phyloP scores from a whole-genome alignment of 2,329 filamentous ascomycete species.

The Fusarium chaquense region DNA sequence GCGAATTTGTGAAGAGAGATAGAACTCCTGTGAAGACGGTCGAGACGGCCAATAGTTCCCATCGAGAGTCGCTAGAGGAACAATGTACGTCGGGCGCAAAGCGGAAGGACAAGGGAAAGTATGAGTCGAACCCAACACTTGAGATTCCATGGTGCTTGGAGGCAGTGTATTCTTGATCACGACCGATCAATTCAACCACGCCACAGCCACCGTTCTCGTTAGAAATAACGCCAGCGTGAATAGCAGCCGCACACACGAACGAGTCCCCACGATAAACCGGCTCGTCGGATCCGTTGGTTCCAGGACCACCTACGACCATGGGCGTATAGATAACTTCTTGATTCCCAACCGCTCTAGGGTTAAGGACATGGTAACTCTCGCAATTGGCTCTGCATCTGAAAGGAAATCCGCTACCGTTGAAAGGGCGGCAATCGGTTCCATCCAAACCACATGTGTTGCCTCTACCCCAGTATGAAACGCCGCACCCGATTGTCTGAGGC shows the following conservation, averaged over 20 bases:
- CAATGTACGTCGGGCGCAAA: constrained; percentile 76
- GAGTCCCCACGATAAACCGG: constrained; percentile 88
- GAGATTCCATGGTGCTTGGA: constrained; percentile 78
- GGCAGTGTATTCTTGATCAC: constrained; percentile 71
- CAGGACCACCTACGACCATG: constrained; percentile 76
- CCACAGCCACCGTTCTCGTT: constrained; percentile 83
- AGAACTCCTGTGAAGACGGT: constrained; percentile 81
- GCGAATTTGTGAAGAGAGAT: constrained; percentile 83
- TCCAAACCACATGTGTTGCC: constrained; percentile 81
- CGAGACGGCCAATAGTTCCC: constrained; percentile 85
- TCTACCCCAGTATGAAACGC: constrained; percentile 75
- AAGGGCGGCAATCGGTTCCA: constrained; percentile 80
- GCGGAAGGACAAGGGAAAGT: constrained; percentile 87
- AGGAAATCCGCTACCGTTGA: constrained; percentile 75
- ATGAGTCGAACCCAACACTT: constrained; percentile 84
- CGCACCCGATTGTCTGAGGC: constrained; percentile 75
- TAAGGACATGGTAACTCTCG: constrained; percentile 71
- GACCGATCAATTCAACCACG: constrained; percentile 79
- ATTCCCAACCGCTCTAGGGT: constrained; percentile 80
- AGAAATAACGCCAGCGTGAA: constrained; percentile 83
- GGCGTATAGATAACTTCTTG: constrained; percentile 73
- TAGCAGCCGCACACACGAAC: constrained; percentile 85
- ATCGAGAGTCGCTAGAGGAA: constrained; percentile 81
- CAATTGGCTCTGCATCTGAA: constrained; percentile 83
- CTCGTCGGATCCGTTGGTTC: constrained; percentile 54